Percentiles rank a stretch among this genome's conserved stretches.
Evolutionary conservation across 345 rosid species (phyloP).

Genomic region (Syzygium aromaticum): DNA sequence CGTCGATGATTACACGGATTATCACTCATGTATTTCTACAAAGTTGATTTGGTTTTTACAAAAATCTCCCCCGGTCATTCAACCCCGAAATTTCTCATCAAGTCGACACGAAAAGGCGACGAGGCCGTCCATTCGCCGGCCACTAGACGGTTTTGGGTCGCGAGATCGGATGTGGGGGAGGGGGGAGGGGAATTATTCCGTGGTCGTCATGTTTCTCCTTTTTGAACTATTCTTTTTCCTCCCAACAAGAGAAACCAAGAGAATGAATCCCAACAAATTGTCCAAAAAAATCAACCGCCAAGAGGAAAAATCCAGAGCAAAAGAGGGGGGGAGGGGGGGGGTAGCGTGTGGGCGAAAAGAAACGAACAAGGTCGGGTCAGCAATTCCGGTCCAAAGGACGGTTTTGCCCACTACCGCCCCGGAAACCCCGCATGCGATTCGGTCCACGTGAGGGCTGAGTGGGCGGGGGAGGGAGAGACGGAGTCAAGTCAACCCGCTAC

Average conservation of each 20-base stretch:
- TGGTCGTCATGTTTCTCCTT: neutral
- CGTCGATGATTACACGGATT: neutral
- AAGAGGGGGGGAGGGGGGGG: neutral
- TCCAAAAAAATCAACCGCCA: neutral
- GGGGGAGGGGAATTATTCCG: neutral
- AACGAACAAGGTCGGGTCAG: neutral
- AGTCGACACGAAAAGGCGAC: neutral
- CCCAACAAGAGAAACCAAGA: neutral
- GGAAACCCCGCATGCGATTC: neutral
- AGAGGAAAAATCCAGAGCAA: neutral
- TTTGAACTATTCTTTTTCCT: neutral
- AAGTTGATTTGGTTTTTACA: neutral
- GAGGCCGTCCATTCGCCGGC: too few species aligned
- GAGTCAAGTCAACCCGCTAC: constrained; percentile 19
- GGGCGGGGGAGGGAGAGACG: neutral
- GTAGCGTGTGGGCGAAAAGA: too few species aligned
- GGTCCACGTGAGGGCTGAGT: neutral
- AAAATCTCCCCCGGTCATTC: neutral
- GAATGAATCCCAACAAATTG: neutral
- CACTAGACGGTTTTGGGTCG: neutral
- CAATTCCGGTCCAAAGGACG: neutral
- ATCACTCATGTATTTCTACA: neutral
- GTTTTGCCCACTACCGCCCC: neutral
- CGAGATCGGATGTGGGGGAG: neutral
- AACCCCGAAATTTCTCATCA: neutral